A percentile compares a stretch with the other conserved stretches of the same genome.
Conservation (phyloP, 306 rosid species). For the Lupinus albus region DNA sequence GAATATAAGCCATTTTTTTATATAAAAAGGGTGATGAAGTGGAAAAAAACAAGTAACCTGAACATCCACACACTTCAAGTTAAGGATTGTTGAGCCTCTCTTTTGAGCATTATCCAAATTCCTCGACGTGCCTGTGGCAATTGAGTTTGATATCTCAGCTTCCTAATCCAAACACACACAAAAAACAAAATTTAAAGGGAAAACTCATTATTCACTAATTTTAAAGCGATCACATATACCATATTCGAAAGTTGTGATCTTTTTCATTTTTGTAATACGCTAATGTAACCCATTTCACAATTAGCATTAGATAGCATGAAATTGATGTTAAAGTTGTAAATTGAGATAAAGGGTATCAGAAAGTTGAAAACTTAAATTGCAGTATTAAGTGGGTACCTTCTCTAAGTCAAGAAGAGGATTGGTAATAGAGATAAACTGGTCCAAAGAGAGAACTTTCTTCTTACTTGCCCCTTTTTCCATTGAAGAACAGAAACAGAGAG, state of each 20-base stretch:
- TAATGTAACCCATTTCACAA: background rate
- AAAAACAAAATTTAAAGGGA: slow-evolving; percentile 8
- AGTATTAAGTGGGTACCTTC: slow-evolving; percentile 53
- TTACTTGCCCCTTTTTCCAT: slow-evolving; percentile 55
- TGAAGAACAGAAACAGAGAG: slow-evolving; percentile 11
- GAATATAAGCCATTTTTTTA: background rate
- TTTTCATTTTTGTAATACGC: background rate
- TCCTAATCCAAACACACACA: slow-evolving; percentile 50
- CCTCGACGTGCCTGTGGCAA: slow-evolving; percentile 72
- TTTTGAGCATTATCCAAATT: slow-evolving; percentile 82
- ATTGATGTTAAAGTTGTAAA: background rate
- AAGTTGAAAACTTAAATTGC: slow-evolving; percentile 28
- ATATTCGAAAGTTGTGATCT: background rate
- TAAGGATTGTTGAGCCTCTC: slow-evolving; percentile 88
- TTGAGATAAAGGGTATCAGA: background rate
- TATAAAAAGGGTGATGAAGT: background rate
- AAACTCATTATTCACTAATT: background rate
- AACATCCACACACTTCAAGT: slow-evolving; percentile 86
- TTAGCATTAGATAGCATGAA: background rate
- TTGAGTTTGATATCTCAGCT: slow-evolving; percentile 90
- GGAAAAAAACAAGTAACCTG: slow-evolving; percentile 59
- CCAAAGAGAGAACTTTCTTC: slow-evolving; percentile 63
- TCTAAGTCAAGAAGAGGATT: slow-evolving; percentile 88
- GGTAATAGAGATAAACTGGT: slow-evolving; percentile 76
- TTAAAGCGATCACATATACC: slow-evolving; percentile 2